Base-by-base conservation (phyloP, 2,329 filamentous ascomycete species). In the Rutstroemia sp. region DNA sequence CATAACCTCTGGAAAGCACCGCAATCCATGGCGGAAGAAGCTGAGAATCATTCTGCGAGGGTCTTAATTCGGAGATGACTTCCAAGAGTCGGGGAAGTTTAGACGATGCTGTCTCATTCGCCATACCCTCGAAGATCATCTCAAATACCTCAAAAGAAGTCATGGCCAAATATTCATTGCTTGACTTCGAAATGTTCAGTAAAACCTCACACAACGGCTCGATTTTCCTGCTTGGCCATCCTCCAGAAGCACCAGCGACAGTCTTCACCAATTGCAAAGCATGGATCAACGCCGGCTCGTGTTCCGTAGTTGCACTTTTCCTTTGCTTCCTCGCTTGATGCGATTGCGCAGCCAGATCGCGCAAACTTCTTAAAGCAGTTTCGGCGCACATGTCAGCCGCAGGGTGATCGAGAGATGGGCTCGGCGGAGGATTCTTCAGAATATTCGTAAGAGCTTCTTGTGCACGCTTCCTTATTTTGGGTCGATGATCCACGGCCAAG, bases 91-190 rank as follows among this genome's bases (percentile, higher is more conserved):
- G 83, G 2, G 92, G 91, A 12, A 99, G 79, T 73, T 97, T 99
- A 1, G 89, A 82, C 2, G 91, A 95, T 0, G 92, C 80, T 63
- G 95, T 90, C 63, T 92, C 87, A 16, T 85, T 82, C n/a, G 78
- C 82, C 87, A 99, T 92, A 7, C 91, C 88, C 65, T 88, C 87
- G 63, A 99, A 97, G 46, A 97, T 95, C 70, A 95, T 87, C 71
- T 99, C 94, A 66, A 99, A 99, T 4, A 97, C 92, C 63, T 96
- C 92, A 65, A 99, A 96, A 0, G 92, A 88, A 10, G 89, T 87
- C 86, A 97, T 95, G 34, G 92, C 95, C 77, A 99, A 86, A 71
- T 92, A 95, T 70, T 97, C 92, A 70, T 95, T 96, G 71, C 84
- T 94, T 8, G 88, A 92, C 68, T 86, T 86, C 30, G 92, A 92